These are phyloP conservation scores for Stereocaulon alpinum DNA, from an alignment of 495 filamentous ascomycete genomes.

Conservation along the genomic window DNA sequence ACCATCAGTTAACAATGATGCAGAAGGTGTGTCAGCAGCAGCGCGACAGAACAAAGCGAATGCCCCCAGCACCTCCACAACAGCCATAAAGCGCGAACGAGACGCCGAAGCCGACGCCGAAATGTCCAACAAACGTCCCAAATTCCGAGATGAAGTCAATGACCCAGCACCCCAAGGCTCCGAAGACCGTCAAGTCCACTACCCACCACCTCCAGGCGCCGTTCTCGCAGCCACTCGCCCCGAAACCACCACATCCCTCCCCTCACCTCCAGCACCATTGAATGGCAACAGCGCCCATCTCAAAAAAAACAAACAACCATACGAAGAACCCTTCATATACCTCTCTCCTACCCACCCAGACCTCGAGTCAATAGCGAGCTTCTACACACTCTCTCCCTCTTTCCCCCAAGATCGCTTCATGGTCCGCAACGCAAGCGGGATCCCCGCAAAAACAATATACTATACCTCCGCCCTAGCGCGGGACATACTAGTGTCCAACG, in stretches of 20 bases:
- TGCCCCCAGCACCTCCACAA: constrained; percentile 25
- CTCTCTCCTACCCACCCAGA: constrained; percentile 61
- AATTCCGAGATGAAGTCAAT: constrained; percentile 31
- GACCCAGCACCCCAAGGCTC: constrained; percentile 27
- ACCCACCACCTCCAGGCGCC: constrained; percentile 35
- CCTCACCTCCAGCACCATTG: constrained; percentile 26
- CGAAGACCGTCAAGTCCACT: constrained; percentile 42
- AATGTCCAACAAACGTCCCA: constrained; percentile 38
- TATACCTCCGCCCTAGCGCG: constrained; percentile 81
- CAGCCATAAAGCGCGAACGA: constrained; percentile 32
- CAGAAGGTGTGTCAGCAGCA: constrained; percentile 22
- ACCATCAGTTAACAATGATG: constrained; percentile 30
- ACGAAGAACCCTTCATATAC: constrained; percentile 91
- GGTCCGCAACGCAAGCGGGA: constrained; percentile 80
- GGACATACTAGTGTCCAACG: constrained; percentile 71
- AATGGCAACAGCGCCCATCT: constrained; percentile 21
- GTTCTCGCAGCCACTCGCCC: constrained; percentile 32
- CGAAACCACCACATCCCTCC: constrained; percentile 26
- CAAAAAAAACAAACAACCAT: constrained; percentile 39
- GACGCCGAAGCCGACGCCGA: constrained; percentile 33
- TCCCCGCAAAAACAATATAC: constrained; percentile 83
- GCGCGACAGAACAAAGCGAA: constrained; percentile 32
- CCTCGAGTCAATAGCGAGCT: constrained; percentile 60
- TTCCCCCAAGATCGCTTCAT: constrained; percentile 90
- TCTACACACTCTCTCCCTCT: constrained; percentile 69